phyloP scores from a whole-genome alignment of 768 basidiomycete species.

The Suillus occidentalis region DNA sequence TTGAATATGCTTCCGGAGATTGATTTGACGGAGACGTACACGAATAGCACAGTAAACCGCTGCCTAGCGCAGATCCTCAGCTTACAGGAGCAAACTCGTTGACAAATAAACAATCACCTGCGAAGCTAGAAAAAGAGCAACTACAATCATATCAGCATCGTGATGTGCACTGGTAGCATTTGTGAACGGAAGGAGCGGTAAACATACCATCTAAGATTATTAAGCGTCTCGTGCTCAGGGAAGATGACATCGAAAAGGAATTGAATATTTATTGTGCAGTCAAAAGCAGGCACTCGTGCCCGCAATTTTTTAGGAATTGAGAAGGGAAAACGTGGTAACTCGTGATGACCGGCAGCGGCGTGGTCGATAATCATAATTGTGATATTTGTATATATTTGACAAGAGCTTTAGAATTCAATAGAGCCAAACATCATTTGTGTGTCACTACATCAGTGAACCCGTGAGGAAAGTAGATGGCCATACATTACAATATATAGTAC shows the following conservation, averaged over 20 bases:
- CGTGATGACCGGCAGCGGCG: neutral
- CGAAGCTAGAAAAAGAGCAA: constrained; percentile 4
- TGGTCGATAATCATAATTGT: neutral
- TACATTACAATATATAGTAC: too few relatives aligned
- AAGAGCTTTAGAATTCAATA: constrained; percentile 4
- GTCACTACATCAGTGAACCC: too few relatives aligned
- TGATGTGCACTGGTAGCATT: too few relatives aligned
- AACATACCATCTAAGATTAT: constrained; percentile 2
- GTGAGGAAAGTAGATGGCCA: too few relatives aligned
- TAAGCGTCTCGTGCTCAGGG: constrained; percentile 1
- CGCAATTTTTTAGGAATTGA: neutral
- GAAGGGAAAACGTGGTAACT: neutral
- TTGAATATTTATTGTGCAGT: neutral
- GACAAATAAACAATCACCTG: neutral
- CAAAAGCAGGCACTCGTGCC: neutral
- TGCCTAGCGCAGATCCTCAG: neutral
- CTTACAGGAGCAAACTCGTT: neutral
- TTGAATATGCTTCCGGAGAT: neutral
- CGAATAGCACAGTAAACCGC: constrained; percentile 3
- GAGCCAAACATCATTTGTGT: neutral
- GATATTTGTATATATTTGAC: neutral
- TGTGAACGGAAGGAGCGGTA: neutral
- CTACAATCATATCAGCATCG: neutral
- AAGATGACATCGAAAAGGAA: neutral
- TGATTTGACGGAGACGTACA: neutral